Percentiles rank a stretch among this genome's conserved stretches.
These are phyloP conservation scores for Acer negundo DNA, from an alignment of 345 rosid species.

Conservation along the genomic window DNA sequence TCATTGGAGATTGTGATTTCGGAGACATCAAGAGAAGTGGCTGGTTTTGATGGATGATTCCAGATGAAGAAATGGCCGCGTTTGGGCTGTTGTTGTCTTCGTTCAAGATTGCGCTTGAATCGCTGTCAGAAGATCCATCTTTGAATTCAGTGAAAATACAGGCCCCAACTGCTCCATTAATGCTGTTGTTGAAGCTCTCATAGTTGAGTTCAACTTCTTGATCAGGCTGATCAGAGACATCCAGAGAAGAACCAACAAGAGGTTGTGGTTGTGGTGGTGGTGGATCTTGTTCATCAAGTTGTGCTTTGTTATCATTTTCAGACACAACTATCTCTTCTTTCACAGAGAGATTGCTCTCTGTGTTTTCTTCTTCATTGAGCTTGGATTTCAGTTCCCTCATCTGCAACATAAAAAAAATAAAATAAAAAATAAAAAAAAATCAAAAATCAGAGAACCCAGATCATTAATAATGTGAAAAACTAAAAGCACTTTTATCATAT, in stretches of 20 bases:
- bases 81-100: slow-evolving; percentile 76
- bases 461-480: neutral
- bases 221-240: slow-evolving; percentile 27
- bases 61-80: slow-evolving; percentile 47
- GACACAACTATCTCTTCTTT: slow-evolving; percentile 58
- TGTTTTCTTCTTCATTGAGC: slow-evolving; percentile 54
- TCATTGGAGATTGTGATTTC: slow-evolving; percentile 25
- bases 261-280: neutral
- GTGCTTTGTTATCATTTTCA: slow-evolving; percentile 35
- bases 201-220: slow-evolving; percentile 35
- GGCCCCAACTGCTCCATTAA: slow-evolving; percentile 15
- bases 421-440: too few relatives aligned
- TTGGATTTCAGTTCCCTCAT: slow-evolving; percentile 73
- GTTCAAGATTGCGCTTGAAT: slow-evolving; percentile 79
- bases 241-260: slow-evolving; percentile 26
- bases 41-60: slow-evolving; percentile 33
- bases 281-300: slow-evolving; percentile 19
- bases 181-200: slow-evolving; percentile 40
- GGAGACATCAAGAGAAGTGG: slow-evolving; percentile 34
- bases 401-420: slow-evolving; percentile 32
- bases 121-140: slow-evolving; percentile 91
- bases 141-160: slow-evolving; percentile 51
- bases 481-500: neutral
- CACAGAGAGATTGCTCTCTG: slow-evolving; percentile 61
- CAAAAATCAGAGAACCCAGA: neutral